Evolutionary conservation across 1,139 yeast genomes (phyloP).

Genomic region (Suhomyces panamericanus): DNA sequence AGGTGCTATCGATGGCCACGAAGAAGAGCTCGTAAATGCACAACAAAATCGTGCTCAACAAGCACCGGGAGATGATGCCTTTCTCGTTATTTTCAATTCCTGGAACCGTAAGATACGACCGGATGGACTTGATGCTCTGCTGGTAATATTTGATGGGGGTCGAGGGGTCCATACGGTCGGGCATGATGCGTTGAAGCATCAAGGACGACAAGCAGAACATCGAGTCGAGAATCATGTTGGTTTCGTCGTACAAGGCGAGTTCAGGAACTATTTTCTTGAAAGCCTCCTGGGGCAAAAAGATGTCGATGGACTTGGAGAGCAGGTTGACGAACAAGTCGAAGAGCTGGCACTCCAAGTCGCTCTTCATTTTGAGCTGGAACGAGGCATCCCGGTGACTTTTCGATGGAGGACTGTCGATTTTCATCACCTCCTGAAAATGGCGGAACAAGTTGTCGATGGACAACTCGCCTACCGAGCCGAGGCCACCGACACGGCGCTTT

Average conservation of each 20-base stretch:
- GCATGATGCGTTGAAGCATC: slow-evolving; percentile 32
- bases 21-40: slow-evolving; percentile 42
- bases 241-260: slow-evolving; percentile 39
- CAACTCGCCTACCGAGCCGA: slow-evolving; percentile 21
- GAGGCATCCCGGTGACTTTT: slow-evolving; percentile 4
- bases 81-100: slow-evolving; percentile 25
- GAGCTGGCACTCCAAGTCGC: slow-evolving; percentile 30
- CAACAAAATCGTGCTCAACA: slow-evolving; percentile 38
- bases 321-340: slow-evolving; percentile 36
- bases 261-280: slow-evolving; percentile 37
- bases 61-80: slow-evolving; percentile 36
- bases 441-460: slow-evolving; percentile 28
- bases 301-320: slow-evolving; percentile 32
- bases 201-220: slow-evolving; percentile 39
- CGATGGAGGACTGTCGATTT: slow-evolving; percentile 17
- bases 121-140: slow-evolving; percentile 34
- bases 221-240: slow-evolving; percentile 36
- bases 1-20: slow-evolving; percentile 37
- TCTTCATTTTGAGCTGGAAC: slow-evolving; percentile 21
- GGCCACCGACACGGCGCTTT: slow-evolving; percentile 3
- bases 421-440: slow-evolving; percentile 28
- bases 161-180: slow-evolving; percentile 30
- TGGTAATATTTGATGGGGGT: slow-evolving; percentile 41
- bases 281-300: slow-evolving; percentile 31
- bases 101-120: slow-evolving; percentile 29